Conservation (phyloP, 805 yeast species). For the Yarrowia porcina region DNA sequence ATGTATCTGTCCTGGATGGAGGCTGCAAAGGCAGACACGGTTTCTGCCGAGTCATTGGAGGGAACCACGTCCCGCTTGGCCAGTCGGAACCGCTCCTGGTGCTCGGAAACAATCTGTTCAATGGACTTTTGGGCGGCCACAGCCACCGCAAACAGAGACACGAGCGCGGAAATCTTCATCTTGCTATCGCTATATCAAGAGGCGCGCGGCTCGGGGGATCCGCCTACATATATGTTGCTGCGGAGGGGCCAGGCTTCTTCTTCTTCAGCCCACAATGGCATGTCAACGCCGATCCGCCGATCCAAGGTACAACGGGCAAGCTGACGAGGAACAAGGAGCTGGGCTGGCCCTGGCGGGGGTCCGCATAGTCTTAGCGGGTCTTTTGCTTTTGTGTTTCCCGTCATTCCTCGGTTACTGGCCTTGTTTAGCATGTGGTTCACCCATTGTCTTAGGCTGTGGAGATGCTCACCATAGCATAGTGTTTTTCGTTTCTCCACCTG, state of each 20-base stretch:
- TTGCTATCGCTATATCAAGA: neutral
- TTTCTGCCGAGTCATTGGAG: conserved; percentile 6
- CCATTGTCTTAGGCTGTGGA: neutral
- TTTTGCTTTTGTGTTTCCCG: neutral
- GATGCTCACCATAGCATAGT: conserved; percentile 1
- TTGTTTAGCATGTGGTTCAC: neutral
- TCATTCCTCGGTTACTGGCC: neutral
- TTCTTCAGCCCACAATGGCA: conserved; percentile 19
- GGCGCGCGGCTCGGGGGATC: conserved; percentile 10
- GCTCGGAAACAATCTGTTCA: conserved; percentile 5
- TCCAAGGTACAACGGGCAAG: conserved; percentile 3
- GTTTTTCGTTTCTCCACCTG: neutral
- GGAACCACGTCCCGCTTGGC: conserved; percentile 7
- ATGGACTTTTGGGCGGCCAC: conserved; percentile 23
- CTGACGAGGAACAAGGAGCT: conserved; percentile 13
- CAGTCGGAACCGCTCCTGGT: conserved; percentile 12
- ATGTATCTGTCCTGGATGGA: conserved; percentile 22
- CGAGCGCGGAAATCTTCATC: conserved; percentile 11
- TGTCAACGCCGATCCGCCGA: conserved; percentile 9
- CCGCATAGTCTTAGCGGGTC: neutral
- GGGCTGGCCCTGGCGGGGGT: neutral
- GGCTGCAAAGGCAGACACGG: conserved; percentile 5
- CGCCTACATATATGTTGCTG: conserved; percentile 20
- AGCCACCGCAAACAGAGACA: conserved; percentile 15
- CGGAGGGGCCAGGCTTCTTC: neutral